Percentiles rank a stretch among this genome's conserved stretches.
These are phyloP conservation scores for Kwoniella botswanensis DNA, from an alignment of 768 basidiomycete genomes.

Conservation along the genomic window DNA sequence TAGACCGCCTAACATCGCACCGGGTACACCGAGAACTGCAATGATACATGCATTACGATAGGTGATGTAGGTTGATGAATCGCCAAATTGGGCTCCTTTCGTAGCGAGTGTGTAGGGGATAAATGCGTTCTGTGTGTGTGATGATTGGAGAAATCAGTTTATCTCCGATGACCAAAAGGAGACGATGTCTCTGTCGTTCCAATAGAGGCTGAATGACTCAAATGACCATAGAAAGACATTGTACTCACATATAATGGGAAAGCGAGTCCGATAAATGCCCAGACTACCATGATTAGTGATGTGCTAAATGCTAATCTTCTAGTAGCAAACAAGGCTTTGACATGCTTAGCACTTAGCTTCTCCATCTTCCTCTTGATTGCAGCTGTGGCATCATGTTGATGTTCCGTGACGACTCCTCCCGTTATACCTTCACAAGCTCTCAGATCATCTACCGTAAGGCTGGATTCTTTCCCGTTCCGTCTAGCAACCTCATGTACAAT, in stretches of 20 bases:
- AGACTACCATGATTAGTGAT: conserved; percentile 65
- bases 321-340: conserved; percentile 70
- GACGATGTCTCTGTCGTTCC: neutral
- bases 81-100: conserved; percentile 73
- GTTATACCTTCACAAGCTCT: conserved; percentile 25
- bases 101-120: conserved; percentile 63
- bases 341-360: conserved; percentile 61
- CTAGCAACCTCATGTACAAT: conserved; percentile 68
- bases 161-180: neutral
- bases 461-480: conserved; percentile 65
- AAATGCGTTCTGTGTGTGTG: conserved; percentile 62
- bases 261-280: conserved; percentile 76
- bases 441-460: conserved; percentile 65
- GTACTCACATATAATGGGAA: conserved; percentile 64
- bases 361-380: conserved; percentile 61
- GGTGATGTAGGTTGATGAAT: conserved; percentile 71
- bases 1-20: conserved; percentile 73
- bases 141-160: no score
- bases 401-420: conserved; percentile 19
- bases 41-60: conserved; percentile 73
- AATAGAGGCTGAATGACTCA: neutral
- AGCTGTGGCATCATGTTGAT: conserved; percentile 59
- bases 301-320: conserved; percentile 71
- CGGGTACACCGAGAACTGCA: conserved; percentile 71
- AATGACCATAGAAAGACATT: neutral